Conservation (phyloP, 805 yeast species). For the Barnettozyma sp. region DNA sequence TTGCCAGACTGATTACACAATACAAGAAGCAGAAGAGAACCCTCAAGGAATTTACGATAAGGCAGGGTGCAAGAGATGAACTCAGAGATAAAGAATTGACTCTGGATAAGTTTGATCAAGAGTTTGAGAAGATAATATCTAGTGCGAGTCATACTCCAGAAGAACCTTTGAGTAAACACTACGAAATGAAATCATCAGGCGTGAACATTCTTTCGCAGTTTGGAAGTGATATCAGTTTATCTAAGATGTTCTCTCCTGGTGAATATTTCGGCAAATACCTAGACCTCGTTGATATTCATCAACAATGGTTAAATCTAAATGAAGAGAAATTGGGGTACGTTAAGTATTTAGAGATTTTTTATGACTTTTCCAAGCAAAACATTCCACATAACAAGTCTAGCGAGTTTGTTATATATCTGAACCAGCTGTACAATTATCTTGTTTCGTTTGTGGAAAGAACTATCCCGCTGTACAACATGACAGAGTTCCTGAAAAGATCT, state of each 20-base stretch:
- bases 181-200: slow-evolving; percentile 16
- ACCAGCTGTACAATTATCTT: slow-evolving; percentile 43
- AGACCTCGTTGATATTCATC: slow-evolving; percentile 49
- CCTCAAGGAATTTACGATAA: not conserved
- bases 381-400: slow-evolving; percentile 17
- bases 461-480: slow-evolving; percentile 42
- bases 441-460: slow-evolving; percentile 38
- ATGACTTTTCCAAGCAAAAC: slow-evolving; percentile 30
- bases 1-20: slow-evolving; percentile 42
- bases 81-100: slow-evolving; percentile 22
- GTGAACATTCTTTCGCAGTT: slow-evolving; percentile 39
- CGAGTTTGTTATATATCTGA: slow-evolving; percentile 32
- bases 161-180: slow-evolving; percentile 10
- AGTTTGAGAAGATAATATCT: slow-evolving; percentile 27
- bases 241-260: slow-evolving; percentile 44
- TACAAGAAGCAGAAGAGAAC: slow-evolving; percentile 30
- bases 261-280: slow-evolving; percentile 62
- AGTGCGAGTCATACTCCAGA: slow-evolving; percentile 25
- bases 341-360: slow-evolving; percentile 43
- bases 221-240: slow-evolving; percentile 43
- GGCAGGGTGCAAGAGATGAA: slow-evolving; percentile 8
- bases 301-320: slow-evolving; percentile 43
- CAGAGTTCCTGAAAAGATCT: slow-evolving; percentile 20
- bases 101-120: slow-evolving; percentile 33
- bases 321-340: slow-evolving; percentile 36